Base-by-base conservation (phyloP, 2,329 filamentous ascomycete species). In the Cytospora paraplurivora region DNA sequence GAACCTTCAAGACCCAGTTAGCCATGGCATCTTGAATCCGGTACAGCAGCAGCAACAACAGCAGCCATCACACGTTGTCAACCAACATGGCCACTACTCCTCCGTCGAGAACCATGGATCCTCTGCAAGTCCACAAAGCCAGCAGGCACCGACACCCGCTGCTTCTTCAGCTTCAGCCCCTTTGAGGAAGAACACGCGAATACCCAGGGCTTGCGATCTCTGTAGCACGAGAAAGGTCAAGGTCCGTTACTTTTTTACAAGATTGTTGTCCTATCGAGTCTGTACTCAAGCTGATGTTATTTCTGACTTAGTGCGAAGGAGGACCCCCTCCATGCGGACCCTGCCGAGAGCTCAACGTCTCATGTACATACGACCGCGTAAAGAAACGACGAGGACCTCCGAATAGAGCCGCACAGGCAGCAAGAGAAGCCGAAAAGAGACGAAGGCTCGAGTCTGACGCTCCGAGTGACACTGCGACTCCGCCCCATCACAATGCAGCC, bases 171-270 rank as follows among this genome's bases (percentile, higher is more conserved):
- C 63, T 19, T 49, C 41, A 2, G 57, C 35, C 27, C 49, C 37
- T 10, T n/a, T 58, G 51, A 55, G 68, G 17, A 85, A 85, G 73
- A 75, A 82, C 53, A 86, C 83, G 34, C 81, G 84, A 7, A 77
- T 87, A 37, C 78, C 84, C 64, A 81, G 84, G 56, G 84, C 84
- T 15, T 87, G 84, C 68, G 84, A 87, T 68, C 83, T 87, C 78
- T 87, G 84, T 71, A 86, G 84, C 64, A 81, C 83, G 73, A 82
- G 84, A 63, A 87, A 87, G 66, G 84, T 87, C 52, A 87, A 87
- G 75, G 78, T 79, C 63, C 44, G 72, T 61, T 27, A 4, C 38
- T 15, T 27, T 27, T 44, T 10, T 15, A 17, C 3, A 27, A n/a
- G 44, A 5, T n/a, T 19, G 44, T 12, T 47, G 19, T 37, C 32